Percentiles rank a stretch among this genome's conserved stretches.
These are phyloP conservation scores for Diaporthe sp. DNA, from an alignment of 2,329 filamentous ascomycete genomes.

Conservation along the genomic window DNA sequence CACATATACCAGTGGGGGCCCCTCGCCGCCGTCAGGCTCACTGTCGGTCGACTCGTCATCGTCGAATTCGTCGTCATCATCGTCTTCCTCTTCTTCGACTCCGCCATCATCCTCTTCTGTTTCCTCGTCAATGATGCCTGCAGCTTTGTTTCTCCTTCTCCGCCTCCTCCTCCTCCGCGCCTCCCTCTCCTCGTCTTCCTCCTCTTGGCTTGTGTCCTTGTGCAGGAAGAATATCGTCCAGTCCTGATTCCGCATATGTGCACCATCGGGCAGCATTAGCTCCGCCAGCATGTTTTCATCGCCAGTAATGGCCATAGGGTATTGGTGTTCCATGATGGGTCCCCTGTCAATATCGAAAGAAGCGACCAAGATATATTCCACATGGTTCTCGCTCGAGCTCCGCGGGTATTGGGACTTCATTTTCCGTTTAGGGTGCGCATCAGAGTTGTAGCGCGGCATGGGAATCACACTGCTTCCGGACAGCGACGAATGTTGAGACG, in stretches of 20 bases:
- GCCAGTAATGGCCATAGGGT: slow-evolving; percentile 92
- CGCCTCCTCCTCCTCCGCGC: slow-evolving; percentile 66
- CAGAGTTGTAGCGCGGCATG: slow-evolving; percentile 61
- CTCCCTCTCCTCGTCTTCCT: slow-evolving; percentile 80
- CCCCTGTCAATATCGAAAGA: slow-evolving; percentile 98
- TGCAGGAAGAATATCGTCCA: slow-evolving; percentile 99
- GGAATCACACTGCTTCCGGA: slow-evolving; percentile 52
- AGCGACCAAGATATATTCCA: slow-evolving; percentile 97
- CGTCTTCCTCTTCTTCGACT: slow-evolving; percentile 60
- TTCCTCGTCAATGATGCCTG: slow-evolving; percentile 63
- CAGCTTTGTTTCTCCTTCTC: slow-evolving; percentile 65
- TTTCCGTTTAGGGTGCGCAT: slow-evolving; percentile 66
- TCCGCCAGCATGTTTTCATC: slow-evolving; percentile 99
- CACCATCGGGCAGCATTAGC: slow-evolving; percentile 97
- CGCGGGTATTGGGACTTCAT: slow-evolving; percentile 82
- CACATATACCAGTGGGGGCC: slow-evolving; percentile 95
- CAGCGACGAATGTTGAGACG: slow-evolving; percentile 73
- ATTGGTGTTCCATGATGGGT: slow-evolving; percentile 98
- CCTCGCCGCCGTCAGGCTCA: slow-evolving; percentile 81
- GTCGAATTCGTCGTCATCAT: slow-evolving; percentile 61
- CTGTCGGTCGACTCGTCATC: slow-evolving; percentile 69
- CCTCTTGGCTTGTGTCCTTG: slow-evolving; percentile 89
- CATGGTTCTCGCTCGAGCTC: slow-evolving; percentile 87
- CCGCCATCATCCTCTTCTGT: slow-evolving; percentile 66
- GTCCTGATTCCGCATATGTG: slow-evolving; percentile 93